Base-by-base conservation (phyloP, 208 protist species). In the Leptomonas seymouri region DNA sequence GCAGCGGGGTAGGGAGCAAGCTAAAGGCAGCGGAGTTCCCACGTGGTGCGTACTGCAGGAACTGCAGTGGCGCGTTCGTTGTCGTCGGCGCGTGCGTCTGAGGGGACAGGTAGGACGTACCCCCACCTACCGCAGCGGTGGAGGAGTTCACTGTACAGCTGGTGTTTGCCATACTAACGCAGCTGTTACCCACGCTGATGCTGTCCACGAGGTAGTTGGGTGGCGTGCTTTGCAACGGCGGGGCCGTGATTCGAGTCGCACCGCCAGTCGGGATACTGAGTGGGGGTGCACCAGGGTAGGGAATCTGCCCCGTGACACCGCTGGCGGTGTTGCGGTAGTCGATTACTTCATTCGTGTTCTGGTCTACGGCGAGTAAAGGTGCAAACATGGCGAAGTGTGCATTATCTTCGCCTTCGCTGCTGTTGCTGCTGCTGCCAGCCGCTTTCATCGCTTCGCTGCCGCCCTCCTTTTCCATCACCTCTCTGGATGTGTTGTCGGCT, bases 291-390 rank as follows among this genome's bases (percentile, higher is more conserved):
- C 60, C 60, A 2, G 45, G 60, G 60, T 55, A 65, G n/a, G 46
- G 30, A 2, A 45, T 1, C n/a, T 25, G 28, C 11, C 60, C 30
- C 2, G 60, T 41, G 5, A 15, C 1, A 27, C 21, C 14, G 25
- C 28, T 18, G 2, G 21, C 44, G 41, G 12, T 27, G 20, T 12
- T 39, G 67, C 74, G 66, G 67, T 75, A 72, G 78, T 75, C 75
- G 66, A 80, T 68, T 3, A 80, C 66, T 39, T 80, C 71, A 23
- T 82, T 59, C 18, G 76, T 76, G 14, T 53, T 34, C 28, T 50
- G 34, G 39, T 82, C 76, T 9, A 85, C 50, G n/a, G 42, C 62
- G 48, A 85, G 63, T 23, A 81, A 56, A 16, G 80, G 80, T 21
- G 46, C 21, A 41, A 85, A 85, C 36, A 70, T 58, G 36, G 75